A percentile compares a stretch with the other conserved stretches of the same genome.
These are phyloP conservation scores for Boletus sensibilis DNA, from an alignment of 768 basidiomycete species.

Conservation along the genomic window DNA sequence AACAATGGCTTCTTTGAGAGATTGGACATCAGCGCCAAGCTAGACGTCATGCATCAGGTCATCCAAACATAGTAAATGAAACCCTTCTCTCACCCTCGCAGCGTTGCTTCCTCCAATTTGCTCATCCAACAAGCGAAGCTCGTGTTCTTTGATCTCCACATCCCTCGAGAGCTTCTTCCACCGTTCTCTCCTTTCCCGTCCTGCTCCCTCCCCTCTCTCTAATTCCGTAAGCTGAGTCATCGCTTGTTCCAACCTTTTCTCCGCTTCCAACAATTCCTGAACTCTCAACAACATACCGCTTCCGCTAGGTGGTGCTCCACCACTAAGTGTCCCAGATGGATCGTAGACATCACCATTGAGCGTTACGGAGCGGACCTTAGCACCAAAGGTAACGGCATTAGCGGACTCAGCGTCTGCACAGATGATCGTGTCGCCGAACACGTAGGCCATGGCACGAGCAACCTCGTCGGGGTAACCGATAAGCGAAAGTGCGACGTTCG, in stretches of 20 bases:
- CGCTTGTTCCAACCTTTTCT: conserved; percentile 54
- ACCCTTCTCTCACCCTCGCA: conserved; percentile 57
- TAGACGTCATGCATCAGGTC: conserved; percentile 31
- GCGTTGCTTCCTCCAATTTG: conserved; percentile 90
- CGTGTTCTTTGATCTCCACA: conserved; percentile 88
- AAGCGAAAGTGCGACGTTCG: conserved; percentile 83
- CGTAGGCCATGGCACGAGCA: conserved; percentile 85
- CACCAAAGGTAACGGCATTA: conserved; percentile 80
- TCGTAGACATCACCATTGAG: conserved; percentile 96
- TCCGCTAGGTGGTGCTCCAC: conserved; percentile 80
- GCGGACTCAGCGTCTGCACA: conserved; percentile 88
- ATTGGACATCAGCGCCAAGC: conserved; percentile 80
- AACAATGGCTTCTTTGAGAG: conserved; percentile 59
- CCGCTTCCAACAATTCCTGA: conserved; percentile 74
- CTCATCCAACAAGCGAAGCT: conserved; percentile 75
- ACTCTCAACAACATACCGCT: conserved; percentile 77
- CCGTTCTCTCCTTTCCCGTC: conserved; percentile 51
- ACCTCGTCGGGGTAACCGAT: conserved; percentile 82
- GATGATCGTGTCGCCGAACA: conserved; percentile 90
- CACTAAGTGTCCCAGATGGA: conserved; percentile 89
- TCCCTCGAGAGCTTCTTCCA: conserved; percentile 66
- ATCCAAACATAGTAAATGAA: background rate
- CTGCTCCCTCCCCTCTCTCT: conserved; percentile 53
- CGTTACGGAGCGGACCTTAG: conserved; percentile 78
- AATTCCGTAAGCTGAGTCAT: conserved; percentile 46